Evolutionary conservation across 2,329 filamentous ascomycete genomes (phyloP), one percentile per base, ranked within the genome.

Genomic region (Akanthomyces dipterigenus): DNA sequence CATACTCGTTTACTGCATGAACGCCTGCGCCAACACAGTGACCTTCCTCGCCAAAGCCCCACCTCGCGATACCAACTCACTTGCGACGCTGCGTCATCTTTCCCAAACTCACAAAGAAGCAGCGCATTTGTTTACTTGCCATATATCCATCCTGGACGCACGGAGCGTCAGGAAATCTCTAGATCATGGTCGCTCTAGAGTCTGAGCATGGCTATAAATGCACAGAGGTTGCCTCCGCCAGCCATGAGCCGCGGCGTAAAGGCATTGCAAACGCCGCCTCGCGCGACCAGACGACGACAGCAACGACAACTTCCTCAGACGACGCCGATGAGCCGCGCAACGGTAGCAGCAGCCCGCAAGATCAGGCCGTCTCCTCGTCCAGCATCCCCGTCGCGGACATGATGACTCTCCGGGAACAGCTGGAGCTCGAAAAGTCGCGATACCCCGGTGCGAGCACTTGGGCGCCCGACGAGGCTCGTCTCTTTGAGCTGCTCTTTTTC

Each of bases 381-480:
- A 3, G 31, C 42, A 18, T n/a, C 12, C 3, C 28, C 26, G 62
- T 78, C 20, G 69, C 76, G 56, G 70, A 75, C 55, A 68, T 72
- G 26, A 2, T 34, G 71, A 57, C 31, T 26, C 18, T 55, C 1
- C 20, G 43, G 51, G 68, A 72, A 11, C 73, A 79, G 62, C 77
- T 83, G 69, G 75, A 79, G 64, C 67, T 70, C 46, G 77, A 81
- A 66, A 80, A 76, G 68, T 60, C 66, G 31, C 66, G 70, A 1
- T 78, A 76, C 57, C 75, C 75, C 0, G 75, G 75, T 26, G 74
- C 80, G 45, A 76, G 75, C 50, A 72, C 76, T 60, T 85, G 82
- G 81, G 75, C 83, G 31, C 70, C 75, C 11, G 78, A 78, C n/a
- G 82, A 84, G 65, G 75, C 77, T 34, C 68, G 66, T 2, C 70